These are phyloP conservation scores for Chloranthus sessilifolius DNA, from an alignment of 164 flowering plant species.

Conservation along the genomic window DNA sequence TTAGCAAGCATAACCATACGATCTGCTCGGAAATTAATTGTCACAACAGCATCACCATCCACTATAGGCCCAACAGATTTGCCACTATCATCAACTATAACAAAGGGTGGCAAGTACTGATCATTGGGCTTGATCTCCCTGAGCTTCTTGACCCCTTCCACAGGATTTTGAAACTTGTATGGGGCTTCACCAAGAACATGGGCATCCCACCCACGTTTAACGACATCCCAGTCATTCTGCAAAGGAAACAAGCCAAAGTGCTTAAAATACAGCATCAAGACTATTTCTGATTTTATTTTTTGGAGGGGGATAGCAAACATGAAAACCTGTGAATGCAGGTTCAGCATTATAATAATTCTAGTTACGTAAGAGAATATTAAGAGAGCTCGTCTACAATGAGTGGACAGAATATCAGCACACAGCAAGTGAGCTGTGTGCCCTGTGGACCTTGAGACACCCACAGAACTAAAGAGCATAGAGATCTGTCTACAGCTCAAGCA, in stretches of 20 bases:
- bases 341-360: too few relatives aligned
- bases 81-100: constrained; percentile 78
- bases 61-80: constrained; percentile 85
- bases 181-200: constrained; percentile 99
- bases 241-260: constrained; percentile 4
- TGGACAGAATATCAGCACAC: too few relatives aligned
- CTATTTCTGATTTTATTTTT: too few relatives aligned
- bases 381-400: too few relatives aligned
- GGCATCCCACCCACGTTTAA: constrained; percentile 97
- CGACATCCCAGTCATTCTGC: constrained; percentile 94
- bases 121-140: constrained; percentile 59
- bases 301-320: too few relatives aligned
- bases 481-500: too few relatives aligned
- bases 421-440: too few relatives aligned
- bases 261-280: too few relatives aligned
- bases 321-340: too few relatives aligned
- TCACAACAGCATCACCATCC: constrained; percentile 98
- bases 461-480: too few relatives aligned
- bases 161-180: constrained; percentile 64
- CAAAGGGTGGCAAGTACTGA: constrained; percentile 92
- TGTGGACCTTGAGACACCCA: too few relatives aligned
- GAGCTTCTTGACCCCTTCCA: constrained; percentile 81
- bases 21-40: constrained; percentile 91
- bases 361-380: too few relatives aligned
- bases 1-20: constrained; percentile 96